Evolutionary conservation across 2,329 filamentous ascomycete genomes (phyloP).

Genomic region (Ophiocordyceps unilateralis): DNA sequence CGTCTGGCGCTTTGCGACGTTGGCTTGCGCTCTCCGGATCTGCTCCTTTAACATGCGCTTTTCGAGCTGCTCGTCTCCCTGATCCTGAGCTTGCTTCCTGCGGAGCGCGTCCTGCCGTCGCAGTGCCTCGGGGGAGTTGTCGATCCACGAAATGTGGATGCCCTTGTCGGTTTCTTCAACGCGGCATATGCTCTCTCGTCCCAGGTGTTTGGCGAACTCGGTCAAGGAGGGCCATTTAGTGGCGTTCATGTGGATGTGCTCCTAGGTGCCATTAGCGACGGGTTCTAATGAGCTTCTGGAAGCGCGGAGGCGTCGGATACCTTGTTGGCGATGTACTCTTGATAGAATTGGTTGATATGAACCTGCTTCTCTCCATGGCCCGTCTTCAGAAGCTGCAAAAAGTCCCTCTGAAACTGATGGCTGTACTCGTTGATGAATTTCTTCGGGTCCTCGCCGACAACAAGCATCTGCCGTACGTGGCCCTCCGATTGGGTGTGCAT

Average conservation of each 20-base stretch:
- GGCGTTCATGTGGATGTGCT: constrained; percentile 86
- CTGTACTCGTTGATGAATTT: constrained; percentile 72
- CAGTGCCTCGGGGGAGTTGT: constrained; percentile 76
- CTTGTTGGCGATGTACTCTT: constrained; percentile 77
- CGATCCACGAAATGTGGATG: constrained; percentile 75
- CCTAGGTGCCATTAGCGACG: constrained; percentile 9
- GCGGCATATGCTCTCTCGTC: constrained; percentile 69
- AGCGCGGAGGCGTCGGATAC: not conserved
- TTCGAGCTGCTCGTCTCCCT: constrained; percentile 80
- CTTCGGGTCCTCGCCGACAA: constrained; percentile 74
- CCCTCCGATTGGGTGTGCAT: constrained; percentile 73
- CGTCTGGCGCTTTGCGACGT: constrained; percentile 21
- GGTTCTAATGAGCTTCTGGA: not conserved
- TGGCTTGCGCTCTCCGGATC: constrained; percentile 54
- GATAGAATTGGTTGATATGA: constrained; percentile 84
- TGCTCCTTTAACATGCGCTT: constrained; percentile 70
- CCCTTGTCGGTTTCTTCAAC: constrained; percentile 85
- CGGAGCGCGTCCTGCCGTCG: constrained; percentile 63
- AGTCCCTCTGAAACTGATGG: constrained; percentile 66
- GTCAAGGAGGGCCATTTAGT: constrained; percentile 79
- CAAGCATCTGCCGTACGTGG: constrained; percentile 75
- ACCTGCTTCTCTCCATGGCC: constrained; percentile 83
- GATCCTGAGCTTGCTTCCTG: constrained; percentile 73
- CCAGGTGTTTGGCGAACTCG: constrained; percentile 77
- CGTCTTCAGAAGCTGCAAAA: constrained; percentile 59